These are phyloP conservation scores for Boletellus ananas DNA, from an alignment of 768 basidiomycete species.

Conservation along the genomic window DNA sequence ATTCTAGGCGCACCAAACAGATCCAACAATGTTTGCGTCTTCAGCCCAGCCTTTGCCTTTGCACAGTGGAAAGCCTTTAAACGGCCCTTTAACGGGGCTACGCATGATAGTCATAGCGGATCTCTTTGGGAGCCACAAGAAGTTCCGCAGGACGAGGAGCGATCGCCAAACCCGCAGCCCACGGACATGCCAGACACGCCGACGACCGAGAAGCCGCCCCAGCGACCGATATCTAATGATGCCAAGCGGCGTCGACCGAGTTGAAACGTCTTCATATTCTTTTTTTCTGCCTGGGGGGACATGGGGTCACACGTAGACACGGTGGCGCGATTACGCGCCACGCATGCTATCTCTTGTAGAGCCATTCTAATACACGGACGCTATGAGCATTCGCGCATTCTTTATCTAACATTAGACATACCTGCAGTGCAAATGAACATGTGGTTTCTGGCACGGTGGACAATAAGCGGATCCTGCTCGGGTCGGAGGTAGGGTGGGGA, in stretches of 20 bases:
- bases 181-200: constrained; percentile 15
- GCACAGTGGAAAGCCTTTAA: constrained; percentile 52
- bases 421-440: constrained; percentile 4
- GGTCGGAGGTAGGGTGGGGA: constrained; percentile 19
- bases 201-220: constrained; percentile 16
- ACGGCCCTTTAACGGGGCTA: constrained; percentile 41
- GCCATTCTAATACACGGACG: constrained; percentile 17
- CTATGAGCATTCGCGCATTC: constrained; percentile 11
- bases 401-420: constrained; percentile 5
- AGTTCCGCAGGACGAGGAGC: constrained; percentile 19
- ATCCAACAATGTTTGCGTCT: neutral
- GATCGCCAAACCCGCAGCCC: constrained; percentile 8
- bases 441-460: constrained; percentile 11
- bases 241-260: constrained; percentile 1
- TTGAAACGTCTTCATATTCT: constrained; percentile 1
- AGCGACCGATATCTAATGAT: constrained; percentile 3
- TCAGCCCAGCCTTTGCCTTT: constrained; percentile 51
- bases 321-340: neutral
- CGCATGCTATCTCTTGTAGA: constrained; percentile 11
- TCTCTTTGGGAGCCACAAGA: constrained; percentile 28
- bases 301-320: constrained; percentile 8
- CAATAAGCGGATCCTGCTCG: constrained; percentile 19
- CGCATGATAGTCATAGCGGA: constrained; percentile 18
- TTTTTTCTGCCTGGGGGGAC: constrained; percentile 4
- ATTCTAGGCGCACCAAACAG: neutral